These are phyloP conservation scores for Aspergillus bombycis DNA, from an alignment of 2,329 filamentous ascomycete species.

Conservation along the genomic window DNA sequence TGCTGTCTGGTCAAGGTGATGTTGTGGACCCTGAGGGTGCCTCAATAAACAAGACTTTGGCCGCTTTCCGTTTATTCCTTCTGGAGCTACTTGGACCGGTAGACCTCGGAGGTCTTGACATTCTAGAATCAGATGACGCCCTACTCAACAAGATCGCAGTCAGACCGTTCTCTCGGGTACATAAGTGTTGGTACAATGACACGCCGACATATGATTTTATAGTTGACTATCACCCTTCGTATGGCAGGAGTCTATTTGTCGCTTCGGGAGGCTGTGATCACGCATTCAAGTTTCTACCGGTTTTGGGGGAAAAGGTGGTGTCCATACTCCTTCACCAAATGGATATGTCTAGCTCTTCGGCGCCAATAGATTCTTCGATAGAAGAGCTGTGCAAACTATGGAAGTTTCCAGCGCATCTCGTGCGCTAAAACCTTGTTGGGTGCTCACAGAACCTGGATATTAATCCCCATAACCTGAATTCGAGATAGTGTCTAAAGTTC, in stretches of 20 bases:
- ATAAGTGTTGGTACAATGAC: neutral
- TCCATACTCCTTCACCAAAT: neutral
- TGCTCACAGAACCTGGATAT: neutral
- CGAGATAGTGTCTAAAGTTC: neutral
- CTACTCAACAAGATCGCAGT: neutral
- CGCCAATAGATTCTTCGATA: neutral
- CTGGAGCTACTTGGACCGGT: too few relatives aligned
- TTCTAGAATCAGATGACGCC: too few relatives aligned
- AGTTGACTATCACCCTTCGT: neutral
- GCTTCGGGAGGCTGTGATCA: neutral
- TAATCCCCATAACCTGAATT: neutral
- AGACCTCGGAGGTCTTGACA: too few relatives aligned
- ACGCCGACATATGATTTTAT: neutral
- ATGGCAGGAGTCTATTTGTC: neutral
- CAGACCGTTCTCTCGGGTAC: neutral
- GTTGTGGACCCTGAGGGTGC: too few relatives aligned
- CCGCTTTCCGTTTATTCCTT: too few relatives aligned
- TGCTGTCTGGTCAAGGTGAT: too few relatives aligned
- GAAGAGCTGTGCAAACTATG: neutral
- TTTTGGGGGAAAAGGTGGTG: neutral
- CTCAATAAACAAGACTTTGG: too few relatives aligned
- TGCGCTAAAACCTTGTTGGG: neutral
- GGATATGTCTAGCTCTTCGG: neutral
- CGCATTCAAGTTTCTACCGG: neutral
- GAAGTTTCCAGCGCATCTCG: neutral